Evolutionary conservation across 371 early-diverging fungal genomes (phyloP).

Genomic region (Massospora cicadina): DNA sequence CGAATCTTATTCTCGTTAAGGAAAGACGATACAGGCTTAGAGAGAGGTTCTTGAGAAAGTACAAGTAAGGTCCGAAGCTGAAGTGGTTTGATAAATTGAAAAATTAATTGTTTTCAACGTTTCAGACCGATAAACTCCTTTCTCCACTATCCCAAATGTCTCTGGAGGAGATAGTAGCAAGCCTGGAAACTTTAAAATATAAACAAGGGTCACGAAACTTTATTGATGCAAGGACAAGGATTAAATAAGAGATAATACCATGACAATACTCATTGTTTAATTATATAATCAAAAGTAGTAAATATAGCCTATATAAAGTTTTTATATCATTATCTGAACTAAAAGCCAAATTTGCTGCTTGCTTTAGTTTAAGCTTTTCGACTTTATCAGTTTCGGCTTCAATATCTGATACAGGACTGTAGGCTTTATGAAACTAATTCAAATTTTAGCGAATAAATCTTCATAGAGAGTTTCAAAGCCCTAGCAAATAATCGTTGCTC

Average conservation of each 20-base stretch:
- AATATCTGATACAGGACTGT: no score
- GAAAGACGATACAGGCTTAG: constrained; percentile 52
- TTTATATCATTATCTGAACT: no score
- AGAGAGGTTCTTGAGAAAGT: constrained; percentile 71
- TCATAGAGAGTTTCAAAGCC: no score
- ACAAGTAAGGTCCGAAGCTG: constrained; percentile 59
- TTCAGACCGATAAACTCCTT: constrained; percentile 69
- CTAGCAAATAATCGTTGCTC: no score
- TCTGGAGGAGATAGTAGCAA: constrained; percentile 41
- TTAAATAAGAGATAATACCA: not conserved
- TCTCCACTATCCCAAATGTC: constrained; percentile 79
- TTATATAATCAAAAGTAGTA: no score
- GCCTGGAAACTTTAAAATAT: not conserved
- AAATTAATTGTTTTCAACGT: constrained; percentile 47
- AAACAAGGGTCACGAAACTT: not conserved
- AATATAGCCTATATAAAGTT: no score
- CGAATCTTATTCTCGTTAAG: constrained; percentile 16
- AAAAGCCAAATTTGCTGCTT: no score
- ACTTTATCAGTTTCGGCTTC: no score
- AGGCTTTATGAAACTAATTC: no score
- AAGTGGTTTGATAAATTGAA: constrained; percentile 61
- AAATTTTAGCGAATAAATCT: no score
- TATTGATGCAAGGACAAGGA: not conserved
- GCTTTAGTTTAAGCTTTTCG: no score
- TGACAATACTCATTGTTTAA: not conserved